These are phyloP conservation scores for Bretschneidera sinensis DNA, from an alignment of 345 rosid genomes.

Conservation along the genomic window DNA sequence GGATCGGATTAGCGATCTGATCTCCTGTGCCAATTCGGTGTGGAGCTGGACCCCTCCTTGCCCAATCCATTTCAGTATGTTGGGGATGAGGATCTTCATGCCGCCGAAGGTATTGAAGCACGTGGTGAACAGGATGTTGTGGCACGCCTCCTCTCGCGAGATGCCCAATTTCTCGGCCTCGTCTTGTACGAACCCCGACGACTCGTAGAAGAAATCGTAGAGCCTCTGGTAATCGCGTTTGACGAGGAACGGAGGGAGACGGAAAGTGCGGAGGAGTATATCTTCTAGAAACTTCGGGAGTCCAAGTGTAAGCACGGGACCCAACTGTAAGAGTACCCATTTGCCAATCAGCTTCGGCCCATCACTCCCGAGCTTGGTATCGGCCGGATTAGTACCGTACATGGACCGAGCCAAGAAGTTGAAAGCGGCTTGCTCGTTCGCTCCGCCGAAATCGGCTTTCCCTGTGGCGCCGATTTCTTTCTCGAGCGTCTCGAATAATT, in stretches of 20 bases:
- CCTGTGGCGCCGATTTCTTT: conserved; percentile 52
- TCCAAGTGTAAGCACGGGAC: conserved; percentile 52
- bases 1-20: conserved; percentile 55
- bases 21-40: conserved; percentile 59
- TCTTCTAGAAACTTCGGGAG: conserved; percentile 58
- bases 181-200: conserved; percentile 49
- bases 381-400: conserved; percentile 53
- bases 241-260: conserved; percentile 54
- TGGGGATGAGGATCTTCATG: conserved; percentile 62
- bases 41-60: conserved; percentile 63
- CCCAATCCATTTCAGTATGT: conserved; percentile 60
- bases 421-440: conserved; percentile 64
- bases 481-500: conserved; percentile 52
- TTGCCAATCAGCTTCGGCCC: conserved; percentile 53
- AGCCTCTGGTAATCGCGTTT: conserved; percentile 68
- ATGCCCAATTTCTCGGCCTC: conserved; percentile 69
- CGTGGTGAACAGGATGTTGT: conserved; percentile 73
- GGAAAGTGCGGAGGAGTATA: conserved; percentile 44
- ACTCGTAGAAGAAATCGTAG: conserved; percentile 60
- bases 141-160: conserved; percentile 77
- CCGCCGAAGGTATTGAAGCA: conserved; percentile 94
- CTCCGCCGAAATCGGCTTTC: conserved; percentile 40
- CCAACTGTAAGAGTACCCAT: conserved; percentile 70
- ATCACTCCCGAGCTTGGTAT: conserved; percentile 53
- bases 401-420: conserved; percentile 55